A percentile compares a stretch with the other conserved stretches of the same genome.
These are phyloP conservation scores for Intubia oerlemansii DNA, from an alignment of 2,329 filamentous ascomycete genomes.

Conservation along the genomic window DNA sequence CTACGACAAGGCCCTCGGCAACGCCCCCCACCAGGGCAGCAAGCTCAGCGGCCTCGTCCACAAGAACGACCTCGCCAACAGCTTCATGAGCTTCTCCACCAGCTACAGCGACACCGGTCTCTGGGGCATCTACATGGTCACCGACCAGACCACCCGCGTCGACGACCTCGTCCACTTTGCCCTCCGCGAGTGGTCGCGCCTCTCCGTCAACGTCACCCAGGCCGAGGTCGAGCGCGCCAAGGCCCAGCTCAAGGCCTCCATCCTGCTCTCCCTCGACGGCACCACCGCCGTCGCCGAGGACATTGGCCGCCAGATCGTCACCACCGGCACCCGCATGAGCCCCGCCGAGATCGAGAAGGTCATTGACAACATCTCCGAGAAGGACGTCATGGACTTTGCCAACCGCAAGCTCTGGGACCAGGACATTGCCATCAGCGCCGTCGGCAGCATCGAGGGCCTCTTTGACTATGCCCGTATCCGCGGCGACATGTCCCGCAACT, in stretches of 20 bases:
- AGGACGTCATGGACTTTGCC: slow-evolving; percentile 94
- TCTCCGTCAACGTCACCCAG: slow-evolving; percentile 70
- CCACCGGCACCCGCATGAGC: slow-evolving; percentile 76
- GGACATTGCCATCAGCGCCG: slow-evolving; percentile 82
- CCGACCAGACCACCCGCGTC: slow-evolving; percentile 66
- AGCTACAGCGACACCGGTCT: slow-evolving; percentile 99
- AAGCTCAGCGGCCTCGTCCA: slow-evolving; percentile 91
- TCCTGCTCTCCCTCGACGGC: slow-evolving; percentile 90
- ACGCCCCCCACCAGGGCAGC: slow-evolving; percentile 91
- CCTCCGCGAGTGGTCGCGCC: slow-evolving; percentile 92
- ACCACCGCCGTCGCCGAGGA: slow-evolving; percentile 96
- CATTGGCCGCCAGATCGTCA: slow-evolving; percentile 95
- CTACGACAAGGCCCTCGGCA: slow-evolving; percentile 98
- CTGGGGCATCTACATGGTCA: slow-evolving; percentile 98
- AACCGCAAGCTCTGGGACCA: slow-evolving; percentile 93
- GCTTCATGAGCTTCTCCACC: slow-evolving; percentile 99
- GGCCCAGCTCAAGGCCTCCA: slow-evolving; percentile 95
- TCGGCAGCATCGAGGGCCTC: slow-evolving; percentile 77
- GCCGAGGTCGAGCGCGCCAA: slow-evolving; percentile 96
- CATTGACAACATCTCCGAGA: slow-evolving; percentile 75
- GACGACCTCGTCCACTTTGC: slow-evolving; percentile 98
- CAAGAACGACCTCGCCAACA: slow-evolving; percentile 91
- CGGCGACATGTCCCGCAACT: slow-evolving; percentile 17
- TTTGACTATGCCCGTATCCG: slow-evolving; percentile 40
- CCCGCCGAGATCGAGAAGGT: slow-evolving; percentile 88